These are phyloP conservation scores for Teratosphaeria epicoccoides DNA, from an alignment of 2,329 filamentous ascomycete genomes.

Conservation along the genomic window DNA sequence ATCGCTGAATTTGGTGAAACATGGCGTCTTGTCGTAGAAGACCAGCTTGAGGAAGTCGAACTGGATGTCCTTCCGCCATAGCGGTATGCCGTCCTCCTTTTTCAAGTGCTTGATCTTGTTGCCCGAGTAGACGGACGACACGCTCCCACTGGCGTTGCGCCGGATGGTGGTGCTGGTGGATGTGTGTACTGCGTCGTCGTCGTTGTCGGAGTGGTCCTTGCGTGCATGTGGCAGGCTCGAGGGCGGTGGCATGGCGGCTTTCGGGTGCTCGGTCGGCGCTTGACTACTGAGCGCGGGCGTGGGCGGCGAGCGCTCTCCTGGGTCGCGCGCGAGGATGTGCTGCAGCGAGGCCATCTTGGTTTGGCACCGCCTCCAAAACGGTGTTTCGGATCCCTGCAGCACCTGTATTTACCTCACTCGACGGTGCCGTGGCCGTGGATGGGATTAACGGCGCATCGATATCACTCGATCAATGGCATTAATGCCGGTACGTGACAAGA, in stretches of 20 bases:
- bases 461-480: not conserved
- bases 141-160: conserved; percentile 54
- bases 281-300: no score
- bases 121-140: conserved; percentile 56
- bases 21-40: conserved; percentile 62
- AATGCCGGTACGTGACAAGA: not conserved
- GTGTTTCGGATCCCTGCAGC: not conserved
- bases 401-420: no score
- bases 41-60: conserved; percentile 74
- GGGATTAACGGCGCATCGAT: not conserved
- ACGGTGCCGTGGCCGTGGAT: not conserved
- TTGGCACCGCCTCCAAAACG: no score
- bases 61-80: conserved; percentile 82
- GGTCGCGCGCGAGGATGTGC: conserved; percentile 20
- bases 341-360: conserved; percentile 11
- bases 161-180: conserved; percentile 42
- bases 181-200: conserved; percentile 31
- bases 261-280: not conserved
- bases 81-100: conserved; percentile 76
- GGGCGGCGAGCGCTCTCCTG: conserved; percentile 9
- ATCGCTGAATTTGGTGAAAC: conserved; percentile 90
- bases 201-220: conserved; percentile 6
- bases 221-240: not conserved
- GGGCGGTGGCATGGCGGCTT: conserved; percentile 6
- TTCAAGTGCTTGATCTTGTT: conserved; percentile 78